Conservation (phyloP, 1,284 basidiomycete genomes). For the Melanopsichium pennsylvanicum region DNA sequence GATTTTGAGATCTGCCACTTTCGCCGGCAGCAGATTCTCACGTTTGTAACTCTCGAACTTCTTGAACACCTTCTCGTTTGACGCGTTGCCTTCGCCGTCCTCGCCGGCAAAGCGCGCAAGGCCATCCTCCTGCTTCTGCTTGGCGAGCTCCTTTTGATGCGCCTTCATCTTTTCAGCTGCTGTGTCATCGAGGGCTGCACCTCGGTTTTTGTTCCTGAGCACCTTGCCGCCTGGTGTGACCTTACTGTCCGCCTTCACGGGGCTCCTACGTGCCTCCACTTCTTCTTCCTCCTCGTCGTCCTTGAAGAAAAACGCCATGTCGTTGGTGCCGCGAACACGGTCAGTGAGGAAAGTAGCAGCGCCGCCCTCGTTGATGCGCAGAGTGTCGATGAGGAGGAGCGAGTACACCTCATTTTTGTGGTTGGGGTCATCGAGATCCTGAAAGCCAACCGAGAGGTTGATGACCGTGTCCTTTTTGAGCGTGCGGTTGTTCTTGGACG, state of each 20-base stretch:
- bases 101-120: constrained; percentile 77
- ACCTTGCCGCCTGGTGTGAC: constrained; percentile 59
- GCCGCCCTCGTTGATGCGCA: constrained; percentile 76
- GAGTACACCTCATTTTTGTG: constrained; percentile 81
- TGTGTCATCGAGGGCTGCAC: constrained; percentile 79
- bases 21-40: constrained; percentile 81
- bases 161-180: constrained; percentile 80
- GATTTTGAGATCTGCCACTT: constrained; percentile 72
- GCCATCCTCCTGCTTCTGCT: constrained; percentile 80
- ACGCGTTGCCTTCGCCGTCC: constrained; percentile 71
- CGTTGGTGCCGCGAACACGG: constrained; percentile 72
- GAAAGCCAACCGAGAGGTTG: constrained; percentile 83
- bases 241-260: constrained; percentile 41
- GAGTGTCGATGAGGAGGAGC: constrained; percentile 87
- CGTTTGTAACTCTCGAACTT: constrained; percentile 97
- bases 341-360: constrained; percentile 76
- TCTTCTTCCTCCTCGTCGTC: constrained; percentile 60
- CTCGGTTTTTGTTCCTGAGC: constrained; percentile 68
- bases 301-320: constrained; percentile 84
- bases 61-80: constrained; percentile 79
- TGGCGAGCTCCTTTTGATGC: constrained; percentile 87
- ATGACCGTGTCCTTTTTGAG: constrained; percentile 85
- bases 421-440: constrained; percentile 75
- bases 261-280: constrained; percentile 37
- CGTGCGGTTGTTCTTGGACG: constrained; percentile 77